Percentiles rank a stretch among this genome's conserved stretches.
phyloP scores from a whole-genome alignment of 2,329 filamentous ascomycete species.

The Diplodia intermedia region DNA sequence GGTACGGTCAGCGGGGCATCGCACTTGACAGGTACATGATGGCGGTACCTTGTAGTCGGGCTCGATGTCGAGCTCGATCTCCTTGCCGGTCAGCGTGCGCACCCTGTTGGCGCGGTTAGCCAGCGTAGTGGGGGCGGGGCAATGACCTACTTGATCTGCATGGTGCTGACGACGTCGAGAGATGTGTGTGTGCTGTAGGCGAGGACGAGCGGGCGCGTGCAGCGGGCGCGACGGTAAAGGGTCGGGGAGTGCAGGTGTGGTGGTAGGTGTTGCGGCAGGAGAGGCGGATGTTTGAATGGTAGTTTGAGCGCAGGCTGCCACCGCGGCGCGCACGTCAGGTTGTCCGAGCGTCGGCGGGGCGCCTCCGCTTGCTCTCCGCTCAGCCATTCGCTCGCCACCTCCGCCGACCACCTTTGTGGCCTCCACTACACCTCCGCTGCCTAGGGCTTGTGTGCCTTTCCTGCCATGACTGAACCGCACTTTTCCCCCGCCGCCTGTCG shows the following conservation, averaged over 20 bases:
- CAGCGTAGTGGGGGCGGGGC: slow-evolving; percentile 28
- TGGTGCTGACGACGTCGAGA: slow-evolving; percentile 27
- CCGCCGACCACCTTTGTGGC: not conserved
- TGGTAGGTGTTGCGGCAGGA: slow-evolving; percentile 3
- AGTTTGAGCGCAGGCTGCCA: slow-evolving; percentile 11
- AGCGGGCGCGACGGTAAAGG: not conserved
- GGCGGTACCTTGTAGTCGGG: slow-evolving; percentile 79
- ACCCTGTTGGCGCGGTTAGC: slow-evolving; percentile 66
- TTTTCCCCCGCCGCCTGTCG: too few relatives aligned
- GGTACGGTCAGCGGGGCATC: not conserved
- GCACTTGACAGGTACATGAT: not conserved
- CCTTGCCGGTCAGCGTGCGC: slow-evolving; percentile 95
- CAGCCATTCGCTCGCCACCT: not conserved
- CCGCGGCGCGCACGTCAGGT: slow-evolving; percentile 11
- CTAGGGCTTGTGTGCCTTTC: too few relatives aligned
- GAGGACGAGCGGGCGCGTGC: not conserved
- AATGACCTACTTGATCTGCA: slow-evolving; percentile 43
- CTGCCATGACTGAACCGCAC: too few relatives aligned
- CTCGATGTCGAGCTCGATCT: slow-evolving; percentile 98
- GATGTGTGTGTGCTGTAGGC: not conserved
- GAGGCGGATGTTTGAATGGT: slow-evolving; percentile 10
- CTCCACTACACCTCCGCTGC: not conserved
- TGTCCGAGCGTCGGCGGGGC: slow-evolving; percentile 11
- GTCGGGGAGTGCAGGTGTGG: not conserved
- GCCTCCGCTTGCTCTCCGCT: slow-evolving; percentile 13